Conservation (phyloP, 441 rosid species). For the Adansonia gregorii region DNA sequence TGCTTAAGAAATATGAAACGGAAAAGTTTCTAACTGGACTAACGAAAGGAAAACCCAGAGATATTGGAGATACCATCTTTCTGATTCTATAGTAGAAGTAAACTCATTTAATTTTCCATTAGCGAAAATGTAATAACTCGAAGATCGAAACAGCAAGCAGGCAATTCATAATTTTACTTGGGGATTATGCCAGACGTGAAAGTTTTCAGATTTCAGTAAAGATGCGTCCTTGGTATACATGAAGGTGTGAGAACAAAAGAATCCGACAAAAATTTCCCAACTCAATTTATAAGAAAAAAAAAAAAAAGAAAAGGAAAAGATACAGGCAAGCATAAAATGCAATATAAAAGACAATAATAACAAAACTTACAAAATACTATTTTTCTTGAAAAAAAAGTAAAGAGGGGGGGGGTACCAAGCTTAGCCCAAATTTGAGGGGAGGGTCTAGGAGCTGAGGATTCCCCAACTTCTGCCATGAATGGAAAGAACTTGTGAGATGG, state of each 20-base stretch:
- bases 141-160: neutral
- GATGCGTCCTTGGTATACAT: neutral
- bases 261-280: neutral
- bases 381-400: neutral
- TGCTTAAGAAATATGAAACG: neutral
- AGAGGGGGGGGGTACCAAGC: slow-evolving; percentile 1
- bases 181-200: neutral
- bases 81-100: neutral
- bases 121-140: neutral
- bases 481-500: neutral
- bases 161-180: neutral
- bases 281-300: neutral
- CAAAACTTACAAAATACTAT: neutral
- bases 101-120: neutral
- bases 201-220: neutral
- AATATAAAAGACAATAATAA: neutral
- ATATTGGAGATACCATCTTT: neutral
- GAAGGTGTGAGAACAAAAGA: neutral
- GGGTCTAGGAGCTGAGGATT: slow-evolving; percentile 1
- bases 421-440: slow-evolving; percentile 20
- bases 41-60: slow-evolving; percentile 3
- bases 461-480: slow-evolving; percentile 20
- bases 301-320: too few species aligned
- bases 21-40: neutral
- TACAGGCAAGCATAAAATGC: neutral